Evolutionary conservation across 805 yeast species (phyloP), one percentile per base, ranked within the genome.

Genomic region (Barnettozyma vustinii): DNA sequence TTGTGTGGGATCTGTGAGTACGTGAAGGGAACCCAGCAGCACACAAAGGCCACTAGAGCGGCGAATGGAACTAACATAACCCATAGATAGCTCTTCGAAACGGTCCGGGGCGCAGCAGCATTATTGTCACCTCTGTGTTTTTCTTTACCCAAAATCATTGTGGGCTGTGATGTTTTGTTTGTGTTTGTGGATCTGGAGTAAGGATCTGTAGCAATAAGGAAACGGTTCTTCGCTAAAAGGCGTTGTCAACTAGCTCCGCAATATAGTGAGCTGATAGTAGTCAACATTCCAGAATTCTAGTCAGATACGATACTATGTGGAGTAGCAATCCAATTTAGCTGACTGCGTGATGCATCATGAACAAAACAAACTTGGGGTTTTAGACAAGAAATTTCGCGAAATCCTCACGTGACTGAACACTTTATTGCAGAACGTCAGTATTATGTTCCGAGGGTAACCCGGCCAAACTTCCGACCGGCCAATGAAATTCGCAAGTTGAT

Each of bases 401-500:
- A 7, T 37, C 7, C 8, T 21, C 41, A 37, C 41, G 26, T 20
- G 41, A 37, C 26, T 7, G 9, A 26, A 26, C n/a, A 26, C 13
- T 10, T 9, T 5, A 27, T 27, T 27, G 8, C 8, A 12, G 4
- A 27, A 27, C 8, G 4, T 9, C 13, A 10, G 13, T 9, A 27
- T 9, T 3, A 10, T 27, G 13, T 6, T 20, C 41, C 41, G 41
- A 37, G 41, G 42, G 25, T 18, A 33, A 37, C 41, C 47, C 42
- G 47, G 43, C 35, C 46, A 40, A 35, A 42, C 25, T 42, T 13
- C 26, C 16, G 9, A n/a, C 40, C 40, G 44, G 23, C 55, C 55
- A 52, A 52, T 52, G 40, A 52, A 50, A 50, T 26, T 26, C 35
- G 40, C 16, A 37, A 33, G 37, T 44, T 51, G 44, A 42, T 42